A percentile compares a stretch with the other conserved stretches of the same genome.
phyloP scores from a whole-genome alignment of 2,329 filamentous ascomycete species.

The Pyrenophora teres region DNA sequence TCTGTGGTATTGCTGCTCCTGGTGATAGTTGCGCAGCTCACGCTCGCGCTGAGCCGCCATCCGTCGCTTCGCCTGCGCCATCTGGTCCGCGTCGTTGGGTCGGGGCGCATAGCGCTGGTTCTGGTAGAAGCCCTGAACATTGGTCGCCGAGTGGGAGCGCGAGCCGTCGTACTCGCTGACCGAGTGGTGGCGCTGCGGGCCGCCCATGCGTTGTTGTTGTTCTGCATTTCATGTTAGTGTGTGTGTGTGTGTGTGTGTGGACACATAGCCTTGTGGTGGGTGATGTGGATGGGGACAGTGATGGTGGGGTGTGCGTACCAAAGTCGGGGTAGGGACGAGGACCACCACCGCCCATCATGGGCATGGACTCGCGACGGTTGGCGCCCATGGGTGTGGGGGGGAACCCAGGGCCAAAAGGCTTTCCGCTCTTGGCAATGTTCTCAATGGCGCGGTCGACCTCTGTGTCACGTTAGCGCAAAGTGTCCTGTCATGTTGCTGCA shows the following conservation, averaged over 20 bases:
- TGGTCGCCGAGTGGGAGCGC: constrained; percentile 73
- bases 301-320: constrained; percentile 52
- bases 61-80: constrained; percentile 98
- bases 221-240: constrained; percentile 51
- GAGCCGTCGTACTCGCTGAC: constrained; percentile 81
- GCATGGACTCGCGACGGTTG: constrained; percentile 81
- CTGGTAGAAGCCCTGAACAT: constrained; percentile 92
- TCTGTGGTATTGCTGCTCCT: constrained; percentile 99
- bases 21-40: constrained; percentile 99
- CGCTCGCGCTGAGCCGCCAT: constrained; percentile 99
- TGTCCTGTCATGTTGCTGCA: not conserved
- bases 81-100: constrained; percentile 93
- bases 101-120: constrained; percentile 87
- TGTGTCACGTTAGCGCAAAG: constrained; percentile 48
- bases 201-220: constrained; percentile 65
- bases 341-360: constrained; percentile 59
- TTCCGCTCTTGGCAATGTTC: constrained; percentile 95
- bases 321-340: constrained; percentile 63
- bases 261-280: not conserved
- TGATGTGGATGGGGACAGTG: too few relatives aligned
- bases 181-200: constrained; percentile 77
- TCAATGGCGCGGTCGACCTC: constrained; percentile 96
- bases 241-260: not conserved
- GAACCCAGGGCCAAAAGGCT: constrained; percentile 68
- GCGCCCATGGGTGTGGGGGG: constrained; percentile 45